Conservation (phyloP, 2,329 filamentous ascomycete species). For the Aspergillus sp. region DNA sequence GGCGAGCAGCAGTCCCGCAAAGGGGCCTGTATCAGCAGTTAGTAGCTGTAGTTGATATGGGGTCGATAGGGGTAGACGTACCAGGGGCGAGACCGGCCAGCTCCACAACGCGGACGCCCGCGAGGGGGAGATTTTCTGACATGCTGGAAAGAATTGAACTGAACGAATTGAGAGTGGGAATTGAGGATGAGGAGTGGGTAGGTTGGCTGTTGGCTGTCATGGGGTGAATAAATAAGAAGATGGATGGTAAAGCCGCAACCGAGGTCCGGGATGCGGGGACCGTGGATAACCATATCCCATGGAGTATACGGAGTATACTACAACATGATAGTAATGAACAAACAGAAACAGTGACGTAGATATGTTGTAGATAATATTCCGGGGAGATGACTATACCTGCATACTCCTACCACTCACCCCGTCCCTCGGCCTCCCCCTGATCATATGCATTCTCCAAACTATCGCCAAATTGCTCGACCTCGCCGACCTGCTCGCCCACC, state of each 20-base stretch:
- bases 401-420: constrained; percentile 16
- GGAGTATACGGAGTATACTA: no score
- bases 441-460: constrained; percentile 46
- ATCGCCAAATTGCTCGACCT: constrained; percentile 45
- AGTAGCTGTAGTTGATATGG: constrained; percentile 4
- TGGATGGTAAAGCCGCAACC: constrained; percentile 13
- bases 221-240: not conserved
- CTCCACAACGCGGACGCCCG: constrained; percentile 63
- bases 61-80: constrained; percentile 27
- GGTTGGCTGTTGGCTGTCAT: not conserved
- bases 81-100: constrained; percentile 66
- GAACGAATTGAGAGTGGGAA: not conserved
- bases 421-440: constrained; percentile 33
- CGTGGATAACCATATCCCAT: no score
- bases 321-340: no score
- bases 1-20: constrained; percentile 82
- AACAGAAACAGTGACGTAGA: no score
- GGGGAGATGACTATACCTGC: no score
- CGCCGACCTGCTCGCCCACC: constrained; percentile 42
- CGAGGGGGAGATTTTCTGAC: constrained; percentile 54
- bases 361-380: no score
- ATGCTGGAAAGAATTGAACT: constrained; percentile 10
- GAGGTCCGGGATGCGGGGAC: constrained; percentile 26
- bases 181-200: not conserved
- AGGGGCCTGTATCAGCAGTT: constrained; percentile 62